Percentiles rank a stretch among this genome's conserved stretches.
phyloP scores from a whole-genome alignment of 164 flowering plant genomes.

The Sextonia rubra region DNA sequence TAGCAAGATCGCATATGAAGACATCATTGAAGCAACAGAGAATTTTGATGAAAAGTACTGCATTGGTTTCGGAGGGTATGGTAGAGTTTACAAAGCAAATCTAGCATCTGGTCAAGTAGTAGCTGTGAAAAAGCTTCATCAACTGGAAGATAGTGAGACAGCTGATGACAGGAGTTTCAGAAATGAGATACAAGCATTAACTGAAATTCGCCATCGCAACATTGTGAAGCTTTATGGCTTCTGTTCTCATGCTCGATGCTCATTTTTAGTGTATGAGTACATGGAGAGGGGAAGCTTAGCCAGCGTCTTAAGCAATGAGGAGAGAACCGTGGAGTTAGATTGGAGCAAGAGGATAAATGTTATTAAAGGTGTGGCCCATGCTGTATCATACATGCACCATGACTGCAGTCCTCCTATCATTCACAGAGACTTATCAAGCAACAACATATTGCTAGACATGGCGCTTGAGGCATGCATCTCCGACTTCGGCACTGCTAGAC shows the following conservation, averaged over 20 bases:
- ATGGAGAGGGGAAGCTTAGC: slow-evolving; percentile 11
- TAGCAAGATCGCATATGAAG: slow-evolving; percentile 7
- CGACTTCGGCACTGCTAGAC: slow-evolving; percentile 7
- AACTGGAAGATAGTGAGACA: neutral
- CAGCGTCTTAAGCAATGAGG: neutral
- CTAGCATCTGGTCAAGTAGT: slow-evolving; percentile 11
- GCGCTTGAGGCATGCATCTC: slow-evolving; percentile 5
- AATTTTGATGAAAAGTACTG: slow-evolving; percentile 13
- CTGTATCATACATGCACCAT: slow-evolving; percentile 6
- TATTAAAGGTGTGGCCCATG: slow-evolving; percentile 4
- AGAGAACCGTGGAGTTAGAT: neutral
- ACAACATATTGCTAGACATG: neutral
- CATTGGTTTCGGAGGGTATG: slow-evolving; percentile 15
- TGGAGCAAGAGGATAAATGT: slow-evolving; percentile 2
- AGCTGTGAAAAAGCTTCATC: slow-evolving; percentile 11
- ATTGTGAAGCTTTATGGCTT: slow-evolving; percentile 10
- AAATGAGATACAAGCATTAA: slow-evolving; percentile 1
- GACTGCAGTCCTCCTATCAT: neutral
- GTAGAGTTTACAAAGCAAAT: slow-evolving; percentile 14
- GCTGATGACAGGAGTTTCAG: neutral
- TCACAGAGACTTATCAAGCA: slow-evolving; percentile 4
- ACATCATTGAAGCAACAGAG: slow-evolving; percentile 15
- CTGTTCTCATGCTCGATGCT: neutral
- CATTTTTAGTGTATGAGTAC: neutral
- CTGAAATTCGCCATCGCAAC: slow-evolving; percentile 9